Conservation (phyloP, 2,329 filamentous ascomycete species). For the Aspergillus sp. region DNA sequence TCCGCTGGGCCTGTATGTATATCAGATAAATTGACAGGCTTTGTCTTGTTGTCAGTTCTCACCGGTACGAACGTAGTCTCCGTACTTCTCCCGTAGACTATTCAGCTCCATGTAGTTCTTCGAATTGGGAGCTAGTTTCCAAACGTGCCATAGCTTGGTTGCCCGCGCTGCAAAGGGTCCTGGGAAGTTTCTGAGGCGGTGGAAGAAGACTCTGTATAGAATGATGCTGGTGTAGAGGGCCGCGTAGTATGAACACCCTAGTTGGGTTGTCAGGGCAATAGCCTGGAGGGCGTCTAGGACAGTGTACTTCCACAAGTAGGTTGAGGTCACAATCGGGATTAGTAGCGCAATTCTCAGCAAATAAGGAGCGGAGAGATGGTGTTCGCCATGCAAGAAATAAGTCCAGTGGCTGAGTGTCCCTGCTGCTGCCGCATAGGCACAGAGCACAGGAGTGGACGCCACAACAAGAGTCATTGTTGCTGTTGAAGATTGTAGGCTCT, state of each 20-base stretch:
- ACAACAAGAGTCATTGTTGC: no score
- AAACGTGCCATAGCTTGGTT: background rate
- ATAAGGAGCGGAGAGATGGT: background rate
- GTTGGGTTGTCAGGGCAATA: background rate
- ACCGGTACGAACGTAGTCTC: background rate
- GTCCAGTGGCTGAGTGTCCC: background rate
- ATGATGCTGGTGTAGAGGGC: slow-evolving; percentile 1
- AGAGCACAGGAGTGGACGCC: background rate
- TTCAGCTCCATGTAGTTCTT: background rate
- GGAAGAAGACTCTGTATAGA: background rate
- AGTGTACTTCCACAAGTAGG: background rate
- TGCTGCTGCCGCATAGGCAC: background rate
- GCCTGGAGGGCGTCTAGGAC: background rate
- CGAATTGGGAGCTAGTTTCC: background rate
- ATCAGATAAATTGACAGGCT: background rate
- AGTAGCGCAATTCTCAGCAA: no score
- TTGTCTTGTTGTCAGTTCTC: background rate
- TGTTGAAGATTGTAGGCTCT: no score
- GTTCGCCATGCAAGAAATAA: background rate
- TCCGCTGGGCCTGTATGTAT: background rate
- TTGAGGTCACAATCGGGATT: no score
- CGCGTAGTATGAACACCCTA: background rate
- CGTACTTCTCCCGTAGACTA: background rate
- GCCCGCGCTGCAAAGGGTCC: background rate
- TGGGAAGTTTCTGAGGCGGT: background rate